Base-by-base conservation (phyloP, 108 stramenopile species). In the Pseudonitzschia multiseries region DNA sequence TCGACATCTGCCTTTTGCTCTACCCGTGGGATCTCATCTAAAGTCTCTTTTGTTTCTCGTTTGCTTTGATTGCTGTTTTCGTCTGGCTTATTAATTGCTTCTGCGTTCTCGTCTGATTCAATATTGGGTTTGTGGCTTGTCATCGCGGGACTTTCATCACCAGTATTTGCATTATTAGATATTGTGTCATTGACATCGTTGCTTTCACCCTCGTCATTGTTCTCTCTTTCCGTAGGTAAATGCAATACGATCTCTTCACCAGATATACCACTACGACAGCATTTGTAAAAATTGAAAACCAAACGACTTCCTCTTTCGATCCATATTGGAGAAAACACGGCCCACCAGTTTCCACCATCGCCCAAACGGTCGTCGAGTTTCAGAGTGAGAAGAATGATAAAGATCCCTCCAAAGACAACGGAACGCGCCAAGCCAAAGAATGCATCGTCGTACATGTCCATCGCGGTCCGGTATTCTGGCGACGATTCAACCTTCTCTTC, bases 321-420 rank as follows among this genome's bases (percentile, higher is more conserved):
- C 83, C 81, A 89, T 66, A 93, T 43, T 2, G 92, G 92, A 28
- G 81, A 57, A 70, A 91, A 93, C 15, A 87, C 84, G 14, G 85
- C 44, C 72, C 92, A 90, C 87, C 88, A 93, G 41, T 74, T 84
- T 15, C 28, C 70, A 28, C 32, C 31, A 68, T 75, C 79, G 53
- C 67, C 69, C 66, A 85, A 80, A 14, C 77, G 73, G 28, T 74
- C 70, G 68, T 91, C 88, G 28, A 91, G 76, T 73, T 93, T 89
- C 17, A 79, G 60, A 12, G 87, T 82, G 22, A 93, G 65, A 9
- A 93, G 73, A 15, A 88, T 68, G 10, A 93, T 76, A 56, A 91
- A 85, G 42, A 81, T 76, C 18, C 82, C 59, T 28, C 84, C 86
- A 65, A 87, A 86, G 33, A 87, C 46, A 0, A 89, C 41, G n/a